Conservation (phyloP, 306 rosid genomes). For the Delonix regia region DNA sequence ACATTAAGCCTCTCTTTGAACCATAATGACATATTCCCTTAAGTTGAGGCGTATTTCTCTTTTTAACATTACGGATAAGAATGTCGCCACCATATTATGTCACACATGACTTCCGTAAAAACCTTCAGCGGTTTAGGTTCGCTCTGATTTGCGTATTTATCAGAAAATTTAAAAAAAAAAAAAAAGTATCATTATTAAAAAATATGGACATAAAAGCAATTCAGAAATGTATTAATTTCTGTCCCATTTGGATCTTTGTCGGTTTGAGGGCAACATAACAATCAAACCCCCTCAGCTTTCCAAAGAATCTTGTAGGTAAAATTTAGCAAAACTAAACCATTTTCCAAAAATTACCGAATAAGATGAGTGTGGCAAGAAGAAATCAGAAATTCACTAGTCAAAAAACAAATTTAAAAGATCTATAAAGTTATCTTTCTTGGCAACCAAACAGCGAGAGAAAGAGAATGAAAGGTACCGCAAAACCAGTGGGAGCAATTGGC, state of each 20-base stretch:
- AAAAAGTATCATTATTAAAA: background rate
- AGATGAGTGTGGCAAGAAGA: background rate
- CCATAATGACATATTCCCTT: background rate
- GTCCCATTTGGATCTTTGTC: background rate
- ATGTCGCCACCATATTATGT: background rate
- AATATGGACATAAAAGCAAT: background rate
- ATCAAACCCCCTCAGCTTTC: background rate
- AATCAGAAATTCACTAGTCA: background rate
- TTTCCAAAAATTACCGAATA: background rate
- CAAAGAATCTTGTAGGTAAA: background rate
- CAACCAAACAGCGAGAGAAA: background rate
- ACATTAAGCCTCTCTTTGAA: background rate
- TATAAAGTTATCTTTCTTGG: background rate
- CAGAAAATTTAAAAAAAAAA: background rate
- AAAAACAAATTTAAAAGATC: background rate
- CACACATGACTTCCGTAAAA: background rate
- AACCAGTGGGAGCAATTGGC: conserved; percentile 99
- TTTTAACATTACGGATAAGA: background rate
- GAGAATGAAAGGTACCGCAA: conserved; percentile 53
- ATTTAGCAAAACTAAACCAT: background rate
- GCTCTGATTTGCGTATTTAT: background rate
- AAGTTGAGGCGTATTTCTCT: background rate
- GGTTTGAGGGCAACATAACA: background rate
- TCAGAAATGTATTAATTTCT: background rate
- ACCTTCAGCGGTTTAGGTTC: background rate